phyloP scores from a whole-genome alignment of 2,329 filamentous ascomycete species.

The Exophiala lecanii-corni region DNA sequence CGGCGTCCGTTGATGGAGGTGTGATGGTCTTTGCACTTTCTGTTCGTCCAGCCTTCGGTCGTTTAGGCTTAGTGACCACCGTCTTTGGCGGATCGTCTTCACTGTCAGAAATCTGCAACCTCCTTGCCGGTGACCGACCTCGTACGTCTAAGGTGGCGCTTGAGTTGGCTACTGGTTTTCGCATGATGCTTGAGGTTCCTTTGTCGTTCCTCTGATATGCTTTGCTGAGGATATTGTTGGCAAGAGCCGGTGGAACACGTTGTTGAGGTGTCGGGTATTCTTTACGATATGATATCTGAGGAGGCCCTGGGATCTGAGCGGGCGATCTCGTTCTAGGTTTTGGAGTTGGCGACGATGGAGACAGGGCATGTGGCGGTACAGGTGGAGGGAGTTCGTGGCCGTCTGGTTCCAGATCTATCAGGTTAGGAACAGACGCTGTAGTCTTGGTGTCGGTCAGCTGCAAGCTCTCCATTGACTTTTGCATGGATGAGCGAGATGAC shows the following conservation, averaged over 20 bases:
- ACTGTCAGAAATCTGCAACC: conserved; percentile 31
- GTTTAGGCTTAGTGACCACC: conserved; percentile 10
- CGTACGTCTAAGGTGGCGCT: conserved; percentile 9
- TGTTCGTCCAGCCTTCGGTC: conserved; percentile 25
- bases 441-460: conserved; percentile 9
- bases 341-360: conserved; percentile 1
- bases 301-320: conserved; percentile 16
- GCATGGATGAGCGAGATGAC: conserved; percentile 9
- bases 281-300: conserved; percentile 44
- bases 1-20: conserved; percentile 45
- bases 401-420: conserved; percentile 21
- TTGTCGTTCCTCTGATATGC: conserved; percentile 16
- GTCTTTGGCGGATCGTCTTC: conserved; percentile 30
- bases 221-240: conserved; percentile 21
- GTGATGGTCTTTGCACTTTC: conserved; percentile 41
- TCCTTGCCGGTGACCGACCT: conserved; percentile 15
- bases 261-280: conserved; percentile 44
- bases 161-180: conserved; percentile 33
- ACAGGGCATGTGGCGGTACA: conserved; percentile 10
- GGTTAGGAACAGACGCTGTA: conserved; percentile 13
- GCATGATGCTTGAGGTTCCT: conserved; percentile 22
- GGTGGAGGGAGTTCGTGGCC: conserved; percentile 20
- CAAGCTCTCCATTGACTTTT: conserved; percentile 19
- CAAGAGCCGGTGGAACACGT: conserved; percentile 20
- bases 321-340: conserved; percentile 20